Evolutionary conservation across 495 filamentous ascomycete genomes (phyloP).

Genomic region (Aspergillus bridgeri): DNA sequence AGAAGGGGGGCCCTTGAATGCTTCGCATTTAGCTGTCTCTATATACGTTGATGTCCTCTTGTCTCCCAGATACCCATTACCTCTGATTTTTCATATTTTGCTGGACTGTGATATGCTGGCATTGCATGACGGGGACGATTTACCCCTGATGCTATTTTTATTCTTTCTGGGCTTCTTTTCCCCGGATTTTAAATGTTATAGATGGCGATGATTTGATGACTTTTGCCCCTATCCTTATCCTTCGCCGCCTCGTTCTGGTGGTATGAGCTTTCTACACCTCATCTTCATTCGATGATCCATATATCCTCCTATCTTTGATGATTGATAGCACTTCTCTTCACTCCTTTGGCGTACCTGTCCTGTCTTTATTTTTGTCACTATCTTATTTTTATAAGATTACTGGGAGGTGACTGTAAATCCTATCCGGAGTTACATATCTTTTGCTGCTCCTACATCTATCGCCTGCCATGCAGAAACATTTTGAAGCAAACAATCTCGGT

Average conservation of each 20-base stretch:
- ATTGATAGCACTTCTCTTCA: conserved; percentile 10
- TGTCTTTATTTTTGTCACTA: conserved; percentile 3
- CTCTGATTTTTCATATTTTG: conserved; percentile 31
- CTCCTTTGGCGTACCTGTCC: conserved; percentile 1
- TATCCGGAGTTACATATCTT: neutral
- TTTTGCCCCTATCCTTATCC: conserved; percentile 9
- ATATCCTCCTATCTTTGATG: conserved; percentile 16
- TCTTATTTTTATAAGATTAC: conserved; percentile 1
- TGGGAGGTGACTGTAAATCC: conserved; percentile 10
- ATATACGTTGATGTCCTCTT: conserved; percentile 29
- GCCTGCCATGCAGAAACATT: too few relatives aligned
- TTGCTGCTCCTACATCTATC: neutral
- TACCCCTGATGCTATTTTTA: conserved; percentile 7
- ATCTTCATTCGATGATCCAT: conserved; percentile 8
- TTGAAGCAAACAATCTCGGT: too few relatives aligned
- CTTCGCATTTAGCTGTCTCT: conserved; percentile 19
- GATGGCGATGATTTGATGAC: conserved; percentile 27
- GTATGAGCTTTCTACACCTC: neutral
- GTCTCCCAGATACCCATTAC: conserved; percentile 44
- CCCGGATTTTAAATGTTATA: conserved; percentile 20
- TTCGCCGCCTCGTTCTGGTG: conserved; percentile 2
- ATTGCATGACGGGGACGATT: conserved; percentile 19
- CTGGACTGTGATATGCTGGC: conserved; percentile 30
- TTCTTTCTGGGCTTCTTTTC: conserved; percentile 10
- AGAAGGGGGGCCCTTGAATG: conserved; percentile 49